Percentiles rank a stretch among this genome's conserved stretches.
These are phyloP conservation scores for Vitis hybrid DNA, from an alignment of 177 flowering plant genomes.

Conservation along the genomic window DNA sequence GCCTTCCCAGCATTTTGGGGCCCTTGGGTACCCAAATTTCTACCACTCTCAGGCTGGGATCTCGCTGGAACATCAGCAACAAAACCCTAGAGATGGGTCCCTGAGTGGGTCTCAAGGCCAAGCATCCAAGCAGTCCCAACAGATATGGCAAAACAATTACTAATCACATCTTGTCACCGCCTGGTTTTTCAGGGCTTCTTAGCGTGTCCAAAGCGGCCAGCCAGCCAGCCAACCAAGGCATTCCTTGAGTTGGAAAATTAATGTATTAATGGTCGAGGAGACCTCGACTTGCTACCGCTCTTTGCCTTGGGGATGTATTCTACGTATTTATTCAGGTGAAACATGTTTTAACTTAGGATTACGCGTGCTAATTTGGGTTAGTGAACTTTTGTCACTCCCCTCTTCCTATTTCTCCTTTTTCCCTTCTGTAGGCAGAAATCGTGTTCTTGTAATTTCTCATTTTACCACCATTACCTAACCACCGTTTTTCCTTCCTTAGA, in stretches of 20 bases:
- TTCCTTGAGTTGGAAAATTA: constrained; percentile 23
- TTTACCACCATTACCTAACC: too few species aligned
- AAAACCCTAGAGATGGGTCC: constrained; percentile 54
- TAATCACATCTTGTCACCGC: constrained; percentile 29
- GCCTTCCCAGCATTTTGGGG: constrained; percentile 73
- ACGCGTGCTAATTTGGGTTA: constrained; percentile 29
- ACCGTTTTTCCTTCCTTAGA: too few species aligned
- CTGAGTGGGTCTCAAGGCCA: constrained; percentile 60
- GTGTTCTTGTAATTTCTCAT: too few species aligned
- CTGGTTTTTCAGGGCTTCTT: constrained; percentile 52
- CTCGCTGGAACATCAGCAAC: constrained; percentile 75
- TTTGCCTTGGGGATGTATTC: constrained; percentile 31
- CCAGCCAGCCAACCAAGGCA: constrained; percentile 8
- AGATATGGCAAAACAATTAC: constrained; percentile 86
- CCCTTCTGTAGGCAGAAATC: too few species aligned
- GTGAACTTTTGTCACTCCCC: not conserved
- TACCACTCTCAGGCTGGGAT: constrained; percentile 79
- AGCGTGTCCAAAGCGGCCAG: constrained; percentile 36
- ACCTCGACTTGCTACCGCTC: constrained; percentile 24
- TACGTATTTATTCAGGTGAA: constrained; percentile 15
- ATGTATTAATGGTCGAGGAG: constrained; percentile 21
- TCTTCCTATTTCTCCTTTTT: not conserved
- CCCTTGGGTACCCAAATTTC: constrained; percentile 72
- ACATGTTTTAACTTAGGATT: constrained; percentile 21
- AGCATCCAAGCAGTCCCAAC: constrained; percentile 73